Base-by-base conservation (phyloP, 805 yeast species). In the Zygosaccharomyces kombuchaensis region DNA sequence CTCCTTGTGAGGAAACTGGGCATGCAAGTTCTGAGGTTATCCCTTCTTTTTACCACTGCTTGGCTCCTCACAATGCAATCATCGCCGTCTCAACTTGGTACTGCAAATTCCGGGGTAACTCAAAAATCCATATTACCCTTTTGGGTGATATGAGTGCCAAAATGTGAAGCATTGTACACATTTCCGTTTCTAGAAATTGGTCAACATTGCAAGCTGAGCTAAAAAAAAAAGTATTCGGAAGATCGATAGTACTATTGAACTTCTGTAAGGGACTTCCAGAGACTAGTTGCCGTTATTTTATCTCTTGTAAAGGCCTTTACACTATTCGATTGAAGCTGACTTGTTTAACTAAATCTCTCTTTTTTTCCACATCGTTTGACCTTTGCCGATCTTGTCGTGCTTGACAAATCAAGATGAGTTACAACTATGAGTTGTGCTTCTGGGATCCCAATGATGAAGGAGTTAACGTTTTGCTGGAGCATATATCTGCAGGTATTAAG, bases 401-500 rank as follows among this genome's bases (percentile, higher is more conserved):
- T 9, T 10, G 31, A 25, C 21, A 37, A 9, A 26, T 10, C 27
- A 36, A 19, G 2, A 60, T 58, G 63, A 52, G 46, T 27, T 65
- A 60, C 45, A 60, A 58, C 42, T 65, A 50, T 40, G 57, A 58
- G 44, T 51, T 58, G 13, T 62, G 67, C 42, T 65, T 65, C 36
- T 65, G 69, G 67, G 69, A 65, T 47, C 64, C 64, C 22, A 53
- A 59, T 23, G 66, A 63, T 36, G 56, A 58, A 5, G 69, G 68
- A 10, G 65, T 58, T 21, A 55, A 53, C 36, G 48, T 62, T 9
- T 43, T 65, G 19, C 47, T 63, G 26, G 50, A 53, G 21, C 69
- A 65, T 37, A 51, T 63, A 1, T 50, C 59, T 1, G 45, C 52
- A 6, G 67, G 68, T 5, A 57, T 63, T 16, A 56, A 51, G 37